These are phyloP conservation scores for Symbiodinium natans DNA, from an alignment of 73 alveolate genomes.

Conservation along the genomic window DNA sequence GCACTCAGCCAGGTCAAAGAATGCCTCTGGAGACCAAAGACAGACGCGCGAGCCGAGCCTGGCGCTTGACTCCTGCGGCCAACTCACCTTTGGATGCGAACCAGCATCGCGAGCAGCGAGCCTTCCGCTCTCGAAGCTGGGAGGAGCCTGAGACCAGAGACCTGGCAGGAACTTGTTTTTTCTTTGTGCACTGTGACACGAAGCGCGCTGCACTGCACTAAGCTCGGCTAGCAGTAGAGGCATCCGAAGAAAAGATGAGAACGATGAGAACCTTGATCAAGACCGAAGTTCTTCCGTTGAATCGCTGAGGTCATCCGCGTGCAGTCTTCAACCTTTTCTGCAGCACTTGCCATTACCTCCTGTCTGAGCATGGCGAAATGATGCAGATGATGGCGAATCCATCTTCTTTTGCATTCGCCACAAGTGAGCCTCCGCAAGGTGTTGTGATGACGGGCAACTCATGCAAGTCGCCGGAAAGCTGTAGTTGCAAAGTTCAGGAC, in stretches of 20 bases:
- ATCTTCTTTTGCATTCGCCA: conserved; percentile 32
- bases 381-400: conserved; percentile 73
- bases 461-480: conserved; percentile 39
- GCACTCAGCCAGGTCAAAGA: not conserved
- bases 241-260: no score
- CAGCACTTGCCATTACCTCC: conserved; percentile 65
- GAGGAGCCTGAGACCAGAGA: not conserved
- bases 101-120: conserved; percentile 76
- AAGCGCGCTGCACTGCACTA: no score
- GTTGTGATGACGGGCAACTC: conserved; percentile 9
- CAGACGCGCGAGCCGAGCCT: conserved; percentile 70
- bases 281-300: no score
- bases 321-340: conserved; percentile 71
- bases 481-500: conserved; percentile 66
- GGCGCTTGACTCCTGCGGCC: conserved; percentile 68
- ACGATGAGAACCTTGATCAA: no score
- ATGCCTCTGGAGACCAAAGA: not conserved
- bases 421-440: conserved; percentile 40
- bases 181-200: no score
- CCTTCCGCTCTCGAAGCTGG: conserved; percentile 59
- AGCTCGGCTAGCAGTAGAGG: no score
- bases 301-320: conserved; percentile 36
- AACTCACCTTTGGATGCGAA: conserved; percentile 25
- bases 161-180: not conserved
- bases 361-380: conserved; percentile 59